Evolutionary conservation across 805 yeast species (phyloP), one percentile per base, ranked within the genome.

Genomic region (Kluyveromyces nonfermentans): DNA sequence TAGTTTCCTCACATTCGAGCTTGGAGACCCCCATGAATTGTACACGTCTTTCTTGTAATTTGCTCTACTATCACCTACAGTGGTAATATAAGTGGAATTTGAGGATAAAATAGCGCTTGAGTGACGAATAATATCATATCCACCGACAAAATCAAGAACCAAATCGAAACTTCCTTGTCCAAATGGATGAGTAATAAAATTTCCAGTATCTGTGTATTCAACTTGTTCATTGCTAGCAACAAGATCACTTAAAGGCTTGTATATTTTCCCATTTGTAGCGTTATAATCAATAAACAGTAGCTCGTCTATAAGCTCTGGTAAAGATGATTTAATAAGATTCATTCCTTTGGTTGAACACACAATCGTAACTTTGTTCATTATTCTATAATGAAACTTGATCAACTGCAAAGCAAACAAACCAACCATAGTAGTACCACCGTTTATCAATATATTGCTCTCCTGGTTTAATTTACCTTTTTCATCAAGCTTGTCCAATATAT

Each of bases 381-480:
- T 74, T n/a, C 72, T 65, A 50, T 68, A 75, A 48, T 67, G 60
- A 19, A 70, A 54, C 56, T 75, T 80, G 16, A 80, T 72, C 21
- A 85, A 53, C 57, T 82, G 88, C 30, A 78, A 68, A 4, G 74
- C 72, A 62, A 69, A 72, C 46, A 76, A 60, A 1, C 93, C 95
- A 8, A 83, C 85, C n/a, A 80, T 69, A 1, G 94, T 76, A 2
- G 85, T 79, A 15, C 84, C 94, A 42, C 96, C 96, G 47, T 84
- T 70, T 35, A 87, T 68, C 37, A 85, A 67, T 2, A 85, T 74
- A 44, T 72, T 73, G 1, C 77, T 62, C 8, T 67, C 66, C 4
- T 64, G 62, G 33, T 68, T 69, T 50, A 63, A 21, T 50, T 52
- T 44, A 35, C 40, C 54, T 47, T 48, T 54, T 48, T 49, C 40